Conservation (phyloP, 179 eudicot species). For the Vitellaria paradoxa region DNA sequence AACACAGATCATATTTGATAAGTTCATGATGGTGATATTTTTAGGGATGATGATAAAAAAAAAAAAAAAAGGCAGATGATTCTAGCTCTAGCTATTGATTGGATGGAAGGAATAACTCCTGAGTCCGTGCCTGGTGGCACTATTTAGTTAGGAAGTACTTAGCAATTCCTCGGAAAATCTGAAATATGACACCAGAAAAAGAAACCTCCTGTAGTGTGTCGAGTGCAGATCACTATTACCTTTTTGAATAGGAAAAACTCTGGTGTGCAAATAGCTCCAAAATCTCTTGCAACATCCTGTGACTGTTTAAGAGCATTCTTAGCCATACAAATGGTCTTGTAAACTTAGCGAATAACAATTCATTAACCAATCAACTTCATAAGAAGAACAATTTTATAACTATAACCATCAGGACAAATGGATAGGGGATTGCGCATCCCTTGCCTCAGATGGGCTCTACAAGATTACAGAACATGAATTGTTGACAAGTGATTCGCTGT, state of each 20-base stretch:
- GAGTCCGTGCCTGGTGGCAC: too few species aligned
- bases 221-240: slow-evolving; percentile 29
- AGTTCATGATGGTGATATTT: not conserved
- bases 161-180: not conserved
- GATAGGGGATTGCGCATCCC: not conserved
- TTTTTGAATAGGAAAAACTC: slow-evolving; percentile 90
- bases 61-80: too few species aligned
- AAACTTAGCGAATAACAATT: not conserved
- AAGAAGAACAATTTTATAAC: not conserved
- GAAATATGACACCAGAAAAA: not conserved
- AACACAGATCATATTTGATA: not conserved
- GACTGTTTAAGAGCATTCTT: slow-evolving; percentile 39
- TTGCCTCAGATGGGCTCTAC: not conserved
- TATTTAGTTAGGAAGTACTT: too few species aligned
- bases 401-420: not conserved
- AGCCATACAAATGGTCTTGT: not conserved
- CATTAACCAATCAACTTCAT: not conserved
- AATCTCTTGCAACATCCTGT: slow-evolving; percentile 84
- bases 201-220: not conserved
- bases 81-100: too few species aligned
- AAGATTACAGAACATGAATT: not conserved
- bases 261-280: slow-evolving; percentile 96
- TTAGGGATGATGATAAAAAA: not conserved
- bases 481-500: not conserved
- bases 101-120: too few species aligned